These are phyloP conservation scores for Monilinia aucupariae DNA, from an alignment of 2,329 filamentous ascomycete genomes.

Conservation along the genomic window DNA sequence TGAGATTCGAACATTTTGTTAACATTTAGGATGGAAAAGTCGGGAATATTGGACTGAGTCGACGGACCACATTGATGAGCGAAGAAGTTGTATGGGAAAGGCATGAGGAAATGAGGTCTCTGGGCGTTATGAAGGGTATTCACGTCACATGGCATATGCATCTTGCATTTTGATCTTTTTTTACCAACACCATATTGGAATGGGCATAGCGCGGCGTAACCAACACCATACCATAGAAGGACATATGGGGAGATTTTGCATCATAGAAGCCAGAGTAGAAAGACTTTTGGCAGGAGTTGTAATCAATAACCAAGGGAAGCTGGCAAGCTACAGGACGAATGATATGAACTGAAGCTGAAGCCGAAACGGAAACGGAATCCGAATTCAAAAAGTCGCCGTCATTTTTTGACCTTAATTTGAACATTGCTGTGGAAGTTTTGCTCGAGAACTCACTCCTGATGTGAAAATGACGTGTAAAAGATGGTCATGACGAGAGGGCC, in stretches of 20 bases:
- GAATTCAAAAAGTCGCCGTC: no score
- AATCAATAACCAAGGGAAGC: neutral
- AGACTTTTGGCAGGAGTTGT: slow-evolving; percentile 1
- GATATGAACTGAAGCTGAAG: neutral
- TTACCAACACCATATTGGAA: neutral
- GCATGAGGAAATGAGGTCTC: neutral
- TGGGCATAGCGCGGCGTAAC: slow-evolving; percentile 15
- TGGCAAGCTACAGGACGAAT: neutral
- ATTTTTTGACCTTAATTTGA: no score
- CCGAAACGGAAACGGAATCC: no score
- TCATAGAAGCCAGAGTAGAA: neutral
- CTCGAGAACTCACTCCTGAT: neutral
- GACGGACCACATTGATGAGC: neutral
- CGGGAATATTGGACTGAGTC: neutral
- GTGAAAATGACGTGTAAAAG: no score
- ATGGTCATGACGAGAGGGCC: no score
- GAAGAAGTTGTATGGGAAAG: neutral
- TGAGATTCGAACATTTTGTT: neutral
- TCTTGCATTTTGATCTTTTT: slow-evolving; percentile 5
- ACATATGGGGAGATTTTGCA: slow-evolving; percentile 11
- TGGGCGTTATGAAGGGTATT: neutral
- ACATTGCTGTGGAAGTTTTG: neutral
- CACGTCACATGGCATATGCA: neutral
- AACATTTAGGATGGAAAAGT: neutral
- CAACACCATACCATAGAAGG: slow-evolving; percentile 6